These are phyloP conservation scores for Auxenochlorella protothecoides DNA, from an alignment of 139 green algal genomes.

Conservation along the genomic window DNA sequence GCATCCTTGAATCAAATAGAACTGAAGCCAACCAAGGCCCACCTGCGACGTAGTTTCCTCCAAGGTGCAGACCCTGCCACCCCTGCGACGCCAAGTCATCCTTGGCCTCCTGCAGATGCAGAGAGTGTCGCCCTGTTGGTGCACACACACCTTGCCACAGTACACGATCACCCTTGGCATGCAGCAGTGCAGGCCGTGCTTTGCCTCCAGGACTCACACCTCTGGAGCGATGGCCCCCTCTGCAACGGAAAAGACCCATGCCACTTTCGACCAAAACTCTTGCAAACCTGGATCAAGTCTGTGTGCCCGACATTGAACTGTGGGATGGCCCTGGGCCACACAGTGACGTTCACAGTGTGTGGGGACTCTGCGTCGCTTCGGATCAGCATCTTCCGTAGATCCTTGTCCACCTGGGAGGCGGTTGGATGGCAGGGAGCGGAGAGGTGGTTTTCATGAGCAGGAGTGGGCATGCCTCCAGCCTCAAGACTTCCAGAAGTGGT, in stretches of 20 bases:
- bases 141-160: no score
- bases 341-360: slow-evolving; percentile 69
- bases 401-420: slow-evolving; percentile 74
- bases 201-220: no score
- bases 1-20: no score
- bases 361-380: slow-evolving; percentile 70
- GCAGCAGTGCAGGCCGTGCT: no score
- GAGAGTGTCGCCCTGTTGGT: no score
- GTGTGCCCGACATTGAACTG: slow-evolving; percentile 96
- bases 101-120: slow-evolving; percentile 26
- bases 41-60: slow-evolving; percentile 93
- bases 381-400: slow-evolving; percentile 90
- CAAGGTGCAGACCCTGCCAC: slow-evolving; percentile 73
- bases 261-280: no score
- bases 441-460: background rate
- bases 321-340: slow-evolving; percentile 92
- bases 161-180: no score
- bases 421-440: background rate
- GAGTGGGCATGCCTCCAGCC: background rate
- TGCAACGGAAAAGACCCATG: no score
- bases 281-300: slow-evolving; percentile 31
- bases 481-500: no score
- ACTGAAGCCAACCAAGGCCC: background rate
- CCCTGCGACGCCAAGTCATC: slow-evolving; percentile 45
- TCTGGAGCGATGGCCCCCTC: no score